Conservation (phyloP, 2,329 filamentous ascomycete species). For the Colletotrichum incanum region DNA sequence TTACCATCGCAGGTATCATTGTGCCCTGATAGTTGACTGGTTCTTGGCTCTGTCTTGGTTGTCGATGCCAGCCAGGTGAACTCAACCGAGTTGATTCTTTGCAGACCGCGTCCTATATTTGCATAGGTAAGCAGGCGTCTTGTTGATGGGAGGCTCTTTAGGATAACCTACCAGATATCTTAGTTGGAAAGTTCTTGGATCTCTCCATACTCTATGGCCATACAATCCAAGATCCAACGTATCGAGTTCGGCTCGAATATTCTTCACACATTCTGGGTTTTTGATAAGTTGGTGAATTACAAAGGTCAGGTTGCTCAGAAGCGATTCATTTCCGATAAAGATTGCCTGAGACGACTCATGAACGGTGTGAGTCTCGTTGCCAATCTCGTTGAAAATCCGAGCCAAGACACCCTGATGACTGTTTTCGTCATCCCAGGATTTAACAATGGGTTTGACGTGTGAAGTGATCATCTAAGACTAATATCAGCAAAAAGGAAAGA, state of each 20-base stretch:
- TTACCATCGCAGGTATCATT: slow-evolving; percentile 36
- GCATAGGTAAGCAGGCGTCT: neutral
- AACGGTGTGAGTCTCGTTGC: slow-evolving; percentile 25
- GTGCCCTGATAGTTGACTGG: slow-evolving; percentile 20
- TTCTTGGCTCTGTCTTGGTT: slow-evolving; percentile 37
- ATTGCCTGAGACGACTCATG: slow-evolving; percentile 43
- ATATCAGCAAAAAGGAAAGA: neutral
- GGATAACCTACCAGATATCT: slow-evolving; percentile 37
- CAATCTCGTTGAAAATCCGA: slow-evolving; percentile 36
- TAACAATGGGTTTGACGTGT: slow-evolving; percentile 25
- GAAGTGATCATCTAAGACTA: neutral
- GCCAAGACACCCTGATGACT: slow-evolving; percentile 23
- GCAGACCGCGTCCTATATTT: slow-evolving; percentile 41
- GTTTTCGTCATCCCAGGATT: slow-evolving; percentile 27
- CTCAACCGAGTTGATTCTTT: slow-evolving; percentile 44
- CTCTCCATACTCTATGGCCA: slow-evolving; percentile 40
- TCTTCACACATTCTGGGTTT: slow-evolving; percentile 34
- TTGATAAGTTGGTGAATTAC: slow-evolving; percentile 37
- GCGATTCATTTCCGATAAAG: slow-evolving; percentile 45
- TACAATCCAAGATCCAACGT: slow-evolving; percentile 32
- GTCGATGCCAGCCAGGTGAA: slow-evolving; percentile 43
- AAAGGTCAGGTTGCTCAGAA: slow-evolving; percentile 44
- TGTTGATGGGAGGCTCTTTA: no score
- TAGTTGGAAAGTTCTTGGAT: slow-evolving; percentile 27
- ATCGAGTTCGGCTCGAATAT: slow-evolving; percentile 39